Conservation (phyloP, 106 monocot species). For the Ottelia alismoides region DNA sequence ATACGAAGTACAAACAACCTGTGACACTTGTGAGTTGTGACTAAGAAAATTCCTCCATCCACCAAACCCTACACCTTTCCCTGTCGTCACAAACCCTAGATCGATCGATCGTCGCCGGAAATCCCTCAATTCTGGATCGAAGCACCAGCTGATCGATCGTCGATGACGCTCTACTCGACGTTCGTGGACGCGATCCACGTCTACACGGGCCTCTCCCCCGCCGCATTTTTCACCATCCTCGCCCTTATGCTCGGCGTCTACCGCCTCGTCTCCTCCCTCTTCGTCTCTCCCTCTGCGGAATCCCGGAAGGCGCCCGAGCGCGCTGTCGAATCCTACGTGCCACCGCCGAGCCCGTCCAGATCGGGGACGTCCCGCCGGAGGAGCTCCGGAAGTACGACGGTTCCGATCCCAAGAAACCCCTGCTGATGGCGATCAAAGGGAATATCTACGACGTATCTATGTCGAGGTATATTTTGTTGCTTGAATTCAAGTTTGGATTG, state of each 20-base stretch:
- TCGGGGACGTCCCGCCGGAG: slow-evolving; percentile 56
- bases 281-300: slow-evolving; percentile 43
- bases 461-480: slow-evolving; percentile 24
- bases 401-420: slow-evolving; percentile 58
- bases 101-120: too few relatives aligned
- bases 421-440: slow-evolving; percentile 76
- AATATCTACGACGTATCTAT: slow-evolving; percentile 62
- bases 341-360: slow-evolving; percentile 32
- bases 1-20: too few relatives aligned
- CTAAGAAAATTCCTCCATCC: too few relatives aligned
- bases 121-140: too few relatives aligned
- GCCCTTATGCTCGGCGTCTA: slow-evolving; percentile 65
- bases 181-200: slow-evolving; percentile 34
- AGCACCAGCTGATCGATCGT: too few relatives aligned
- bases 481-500: background rate
- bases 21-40: too few relatives aligned
- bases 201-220: slow-evolving; percentile 65
- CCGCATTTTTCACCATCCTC: slow-evolving; percentile 67
- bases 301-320: slow-evolving; percentile 1
- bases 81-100: too few relatives aligned
- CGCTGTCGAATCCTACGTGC: too few relatives aligned
- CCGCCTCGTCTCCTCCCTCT: slow-evolving; percentile 58
- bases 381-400: slow-evolving; percentile 55
- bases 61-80: too few relatives aligned
- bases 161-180: slow-evolving; percentile 28